Percentiles rank a stretch among this genome's conserved stretches.
phyloP scores from a whole-genome alignment of 768 basidiomycete species.

The Crassisporium funariophilum region DNA sequence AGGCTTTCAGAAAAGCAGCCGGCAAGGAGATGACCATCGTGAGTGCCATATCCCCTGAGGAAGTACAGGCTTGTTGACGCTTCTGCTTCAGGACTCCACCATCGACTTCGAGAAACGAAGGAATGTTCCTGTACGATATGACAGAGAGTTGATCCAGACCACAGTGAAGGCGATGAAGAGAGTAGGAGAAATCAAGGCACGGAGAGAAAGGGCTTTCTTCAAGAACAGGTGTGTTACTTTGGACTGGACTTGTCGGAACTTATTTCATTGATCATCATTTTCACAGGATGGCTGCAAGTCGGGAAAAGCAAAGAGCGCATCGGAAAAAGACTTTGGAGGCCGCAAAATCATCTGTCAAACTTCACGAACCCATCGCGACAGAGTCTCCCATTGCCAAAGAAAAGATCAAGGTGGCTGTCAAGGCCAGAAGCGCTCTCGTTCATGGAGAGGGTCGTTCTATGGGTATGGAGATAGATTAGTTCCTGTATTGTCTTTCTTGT shows the following conservation, averaged over 20 bases:
- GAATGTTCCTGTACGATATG: slow-evolving; percentile 96
- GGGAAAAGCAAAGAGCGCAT: slow-evolving; percentile 75
- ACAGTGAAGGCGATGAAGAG: slow-evolving; percentile 98
- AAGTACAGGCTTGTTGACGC: neutral
- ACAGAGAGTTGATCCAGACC: slow-evolving; percentile 89
- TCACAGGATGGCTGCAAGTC: slow-evolving; percentile 79
- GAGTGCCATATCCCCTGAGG: slow-evolving; percentile 32
- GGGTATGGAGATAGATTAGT: slow-evolving; percentile 87
- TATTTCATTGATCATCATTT: slow-evolving; percentile 7
- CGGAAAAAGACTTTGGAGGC: slow-evolving; percentile 65
- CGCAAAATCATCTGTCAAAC: slow-evolving; percentile 59
- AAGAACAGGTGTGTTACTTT: slow-evolving; percentile 69
- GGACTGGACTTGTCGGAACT: neutral
- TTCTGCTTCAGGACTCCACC: slow-evolving; percentile 78
- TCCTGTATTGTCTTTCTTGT: slow-evolving; percentile 2
- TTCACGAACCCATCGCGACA: slow-evolving; percentile 63
- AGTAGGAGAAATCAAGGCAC: slow-evolving; percentile 86
- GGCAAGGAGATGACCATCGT: slow-evolving; percentile 99
- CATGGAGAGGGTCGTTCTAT: slow-evolving; percentile 85
- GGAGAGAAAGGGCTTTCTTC: slow-evolving; percentile 94
- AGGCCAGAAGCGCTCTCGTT: slow-evolving; percentile 71
- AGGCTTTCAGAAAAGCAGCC: slow-evolving; percentile 97
- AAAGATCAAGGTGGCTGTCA: slow-evolving; percentile 75
- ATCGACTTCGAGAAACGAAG: slow-evolving; percentile 99
- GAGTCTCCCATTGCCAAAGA: slow-evolving; percentile 53